Percentiles rank a stretch among this genome's conserved stretches.
phyloP scores from a whole-genome alignment of 139 green algal species.

The Chlorella vulgaris region DNA sequence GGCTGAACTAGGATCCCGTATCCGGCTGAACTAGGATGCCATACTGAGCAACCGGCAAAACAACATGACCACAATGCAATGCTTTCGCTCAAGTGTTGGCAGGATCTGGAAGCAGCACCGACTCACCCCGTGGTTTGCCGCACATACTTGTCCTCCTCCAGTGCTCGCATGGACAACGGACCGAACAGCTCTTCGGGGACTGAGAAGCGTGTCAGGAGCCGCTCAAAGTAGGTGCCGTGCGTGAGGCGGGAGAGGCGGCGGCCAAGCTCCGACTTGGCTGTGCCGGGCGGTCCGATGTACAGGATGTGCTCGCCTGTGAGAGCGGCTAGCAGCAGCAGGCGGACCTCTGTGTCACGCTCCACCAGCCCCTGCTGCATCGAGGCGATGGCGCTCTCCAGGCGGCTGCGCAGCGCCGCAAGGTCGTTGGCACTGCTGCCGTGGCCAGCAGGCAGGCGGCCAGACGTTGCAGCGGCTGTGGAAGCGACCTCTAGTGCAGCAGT shows the following conservation, averaged over 20 bases:
- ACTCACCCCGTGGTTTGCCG: constrained; percentile 85
- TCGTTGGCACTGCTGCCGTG: neutral
- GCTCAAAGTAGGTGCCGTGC: constrained; percentile 87
- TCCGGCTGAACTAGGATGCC: too few relatives aligned
- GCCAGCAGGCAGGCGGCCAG: neutral
- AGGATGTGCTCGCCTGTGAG: constrained; percentile 89
- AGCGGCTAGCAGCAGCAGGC: constrained; percentile 86
- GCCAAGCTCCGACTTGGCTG: constrained; percentile 92
- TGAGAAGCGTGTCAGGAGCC: constrained; percentile 92
- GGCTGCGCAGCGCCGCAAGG: constrained; percentile 19
- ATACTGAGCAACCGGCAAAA: too few relatives aligned
- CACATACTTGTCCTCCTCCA: constrained; percentile 93
- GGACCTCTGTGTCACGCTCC: constrained; percentile 84
- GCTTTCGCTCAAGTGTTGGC: too few relatives aligned
- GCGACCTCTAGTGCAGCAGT: neutral
- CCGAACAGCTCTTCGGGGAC: constrained; percentile 97
- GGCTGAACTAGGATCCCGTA: too few relatives aligned
- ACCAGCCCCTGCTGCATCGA: constrained; percentile 80
- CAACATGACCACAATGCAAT: too few relatives aligned
- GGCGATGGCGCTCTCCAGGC: constrained; percentile 48
- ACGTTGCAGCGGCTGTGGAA: constrained; percentile 1
- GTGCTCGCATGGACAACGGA: constrained; percentile 83
- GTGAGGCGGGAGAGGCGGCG: constrained; percentile 74
- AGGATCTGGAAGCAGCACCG: too few relatives aligned
- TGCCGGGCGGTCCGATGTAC: constrained; percentile 83